Base-by-base conservation (phyloP, 805 yeast genomes). In the Saccharomyces jurei region DNA sequence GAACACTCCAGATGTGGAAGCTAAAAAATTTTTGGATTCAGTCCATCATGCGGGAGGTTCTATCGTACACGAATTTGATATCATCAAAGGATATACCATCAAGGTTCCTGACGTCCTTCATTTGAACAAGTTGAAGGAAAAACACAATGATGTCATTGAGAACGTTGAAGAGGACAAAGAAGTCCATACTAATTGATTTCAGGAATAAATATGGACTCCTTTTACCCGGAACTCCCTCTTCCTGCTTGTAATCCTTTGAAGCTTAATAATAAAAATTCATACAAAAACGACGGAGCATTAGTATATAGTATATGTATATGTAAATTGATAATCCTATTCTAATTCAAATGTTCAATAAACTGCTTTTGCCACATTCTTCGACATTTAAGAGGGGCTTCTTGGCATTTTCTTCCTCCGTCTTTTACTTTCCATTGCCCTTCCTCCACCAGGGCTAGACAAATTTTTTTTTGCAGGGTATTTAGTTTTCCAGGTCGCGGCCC, bases 21-120 rank as follows among this genome's bases (percentile, higher is more conserved):
- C 36, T 13, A 57, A 66, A 3, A 58, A 63, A 3, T 68, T 77
- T 21, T 72, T 70, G 53, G 54, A 64, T n/a, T 63, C 67, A 29
- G 69, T 77, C 36, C 56, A 64, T 41, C 60, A 63, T 13, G 51
- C 74, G 6, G 82, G 81, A 10, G 82, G 78, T 3, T 58, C 59
- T 25, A 71, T 79, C 51, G 71, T 72, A 26, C 77, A 75, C 58
- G 80, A 77, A 56, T 78, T 77, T 63, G 70, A 76, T 1, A 70
- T 78, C 4, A 64, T 79, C 47, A 75, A 77, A 52, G 82, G 82
- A 1, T 78, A 77, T 63, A 69, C 79, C 8, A 71, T 77, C 53
- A 64, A 67, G 4, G 56, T 77, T 3, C 77, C 78, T 13, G 66
- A 65, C 26, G 58, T 11, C 9, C 14, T 50, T 1, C 49, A 55